Evolutionary conservation across 495 filamentous ascomycete genomes (phyloP), one percentile per base, ranked within the genome.

Genomic region (Chaetomidium leptoderma): DNA sequence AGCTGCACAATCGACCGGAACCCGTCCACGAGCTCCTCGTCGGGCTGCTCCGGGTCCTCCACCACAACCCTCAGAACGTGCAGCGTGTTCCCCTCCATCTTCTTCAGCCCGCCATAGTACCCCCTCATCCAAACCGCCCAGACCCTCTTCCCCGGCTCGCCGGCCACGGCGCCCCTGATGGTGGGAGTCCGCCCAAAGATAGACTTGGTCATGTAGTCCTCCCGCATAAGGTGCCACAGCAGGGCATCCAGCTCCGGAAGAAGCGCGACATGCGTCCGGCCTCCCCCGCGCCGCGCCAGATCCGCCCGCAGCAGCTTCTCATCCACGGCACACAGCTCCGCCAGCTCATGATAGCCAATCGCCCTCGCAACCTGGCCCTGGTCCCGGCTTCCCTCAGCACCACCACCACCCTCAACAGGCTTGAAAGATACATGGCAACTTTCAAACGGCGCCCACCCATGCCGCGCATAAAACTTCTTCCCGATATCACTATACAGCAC

Each of bases 401-500:
- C 55, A 59, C 71, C 72, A 70, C 67, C 9, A 0, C 69, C 66
- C 30, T 53, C 45, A 1, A 55, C 43, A 0, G 68, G 76, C 17
- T 79, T 70, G 40, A 95, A 80, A 27, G 79, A 69, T 52, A 92
- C 79, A 59, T 96, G 92, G 16, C 78, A 74, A 29, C 86, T 91
- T 9, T 74, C 72, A 63, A 85, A 92, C 0, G 86, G 78, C 51
- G 80, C 72, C 93, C 93, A 98, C 27, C 91, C 93, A 59, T 82
- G 80, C 49, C 78, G 80, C 8, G 90, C 81, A 70, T 97, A 98
- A 71, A 95, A 97, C n/a, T 71, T 71, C 76, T 95, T 96, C 4
- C 93, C 93, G 64, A 98, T 96, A 70, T 98, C 93, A 10, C 92
- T 97, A 72, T 86, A 98, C 32, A 98, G 72, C 24, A 92, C 82